These are phyloP conservation scores for Vinca major DNA, from an alignment of 305 asterid species.

Conservation along the genomic window DNA sequence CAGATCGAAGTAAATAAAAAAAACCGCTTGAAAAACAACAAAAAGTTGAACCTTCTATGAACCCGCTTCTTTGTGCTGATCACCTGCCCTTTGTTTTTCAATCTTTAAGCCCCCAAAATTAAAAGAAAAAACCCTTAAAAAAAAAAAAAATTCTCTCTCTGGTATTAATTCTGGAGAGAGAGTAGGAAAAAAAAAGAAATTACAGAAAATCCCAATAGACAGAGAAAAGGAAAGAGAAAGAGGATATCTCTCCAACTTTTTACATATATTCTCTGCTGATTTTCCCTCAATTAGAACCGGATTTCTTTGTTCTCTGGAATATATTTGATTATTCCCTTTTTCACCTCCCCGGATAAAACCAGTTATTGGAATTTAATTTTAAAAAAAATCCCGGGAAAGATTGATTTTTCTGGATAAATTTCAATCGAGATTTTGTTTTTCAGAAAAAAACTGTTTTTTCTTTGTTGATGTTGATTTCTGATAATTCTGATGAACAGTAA, in stretches of 20 bases:
- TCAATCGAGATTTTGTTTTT: slow-evolving; percentile 9
- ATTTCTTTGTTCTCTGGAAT: slow-evolving; percentile 22
- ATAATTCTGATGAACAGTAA: slow-evolving; percentile 20
- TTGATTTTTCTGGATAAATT: slow-evolving; percentile 13
- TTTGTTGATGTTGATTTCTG: slow-evolving; percentile 16
- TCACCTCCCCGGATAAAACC: slow-evolving; percentile 8
- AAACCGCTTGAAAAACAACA: slow-evolving; percentile 7
- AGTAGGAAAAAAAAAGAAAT: neutral
- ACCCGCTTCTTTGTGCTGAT: slow-evolving; percentile 18
- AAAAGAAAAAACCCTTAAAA: neutral
- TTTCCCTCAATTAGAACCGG: slow-evolving; percentile 32
- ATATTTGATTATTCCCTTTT: slow-evolving; percentile 11
- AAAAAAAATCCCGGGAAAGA: no score
- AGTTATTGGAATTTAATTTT: slow-evolving; percentile 23
- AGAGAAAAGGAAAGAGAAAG: slow-evolving; percentile 6
- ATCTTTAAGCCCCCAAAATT: neutral
- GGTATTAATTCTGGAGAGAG: slow-evolving; percentile 4
- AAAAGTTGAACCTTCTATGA: slow-evolving; percentile 12
- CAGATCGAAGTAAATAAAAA: no score
- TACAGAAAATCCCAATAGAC: slow-evolving; percentile 13
- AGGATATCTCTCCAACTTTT: slow-evolving; percentile 26
- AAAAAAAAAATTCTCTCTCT: neutral
- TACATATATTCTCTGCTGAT: slow-evolving; percentile 37
- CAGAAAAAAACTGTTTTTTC: slow-evolving; percentile 1
- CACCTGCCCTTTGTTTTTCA: slow-evolving; percentile 18